These are phyloP conservation scores for Ruellia speciosa DNA, from an alignment of 305 asterid genomes.

Conservation along the genomic window DNA sequence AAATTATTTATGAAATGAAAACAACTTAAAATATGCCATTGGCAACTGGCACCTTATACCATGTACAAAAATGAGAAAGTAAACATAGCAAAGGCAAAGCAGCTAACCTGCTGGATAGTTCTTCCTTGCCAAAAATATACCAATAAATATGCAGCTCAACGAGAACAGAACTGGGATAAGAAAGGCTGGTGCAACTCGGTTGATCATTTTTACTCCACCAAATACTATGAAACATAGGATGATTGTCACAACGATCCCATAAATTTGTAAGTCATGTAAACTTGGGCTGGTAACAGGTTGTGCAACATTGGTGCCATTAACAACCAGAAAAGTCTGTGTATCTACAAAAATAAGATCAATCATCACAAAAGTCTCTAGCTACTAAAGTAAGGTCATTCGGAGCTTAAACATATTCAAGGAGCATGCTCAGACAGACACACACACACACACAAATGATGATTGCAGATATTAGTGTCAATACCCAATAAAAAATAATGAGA, in stretches of 20 bases:
- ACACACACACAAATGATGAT: no score
- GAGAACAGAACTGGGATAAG: slow-evolving; percentile 83
- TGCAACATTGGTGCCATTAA: slow-evolving; percentile 67
- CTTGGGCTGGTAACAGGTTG: slow-evolving; percentile 84
- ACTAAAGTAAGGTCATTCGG: slow-evolving; percentile 1
- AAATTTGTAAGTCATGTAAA: slow-evolving; percentile 89
- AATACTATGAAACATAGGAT: slow-evolving; percentile 87
- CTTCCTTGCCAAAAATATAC: slow-evolving; percentile 64
- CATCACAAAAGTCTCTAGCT: slow-evolving; percentile 45
- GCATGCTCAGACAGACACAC: neutral
- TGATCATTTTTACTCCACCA: slow-evolving; percentile 96
- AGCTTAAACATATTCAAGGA: slow-evolving; percentile 6
- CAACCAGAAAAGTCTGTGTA: slow-evolving; percentile 59
- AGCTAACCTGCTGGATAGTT: slow-evolving; percentile 67
- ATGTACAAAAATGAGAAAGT: no score
- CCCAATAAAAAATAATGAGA: neutral
- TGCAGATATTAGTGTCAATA: neutral
- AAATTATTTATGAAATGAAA: no score
- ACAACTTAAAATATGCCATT: no score
- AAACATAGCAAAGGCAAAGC: neutral
- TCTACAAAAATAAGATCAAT: slow-evolving; percentile 33
- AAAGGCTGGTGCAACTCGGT: slow-evolving; percentile 97
- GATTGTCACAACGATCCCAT: slow-evolving; percentile 87
- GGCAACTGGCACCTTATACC: no score
- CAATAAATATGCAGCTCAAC: slow-evolving; percentile 73